Evolutionary conservation across 106 monocot genomes (phyloP).

Genomic region (Allium cepa): DNA sequence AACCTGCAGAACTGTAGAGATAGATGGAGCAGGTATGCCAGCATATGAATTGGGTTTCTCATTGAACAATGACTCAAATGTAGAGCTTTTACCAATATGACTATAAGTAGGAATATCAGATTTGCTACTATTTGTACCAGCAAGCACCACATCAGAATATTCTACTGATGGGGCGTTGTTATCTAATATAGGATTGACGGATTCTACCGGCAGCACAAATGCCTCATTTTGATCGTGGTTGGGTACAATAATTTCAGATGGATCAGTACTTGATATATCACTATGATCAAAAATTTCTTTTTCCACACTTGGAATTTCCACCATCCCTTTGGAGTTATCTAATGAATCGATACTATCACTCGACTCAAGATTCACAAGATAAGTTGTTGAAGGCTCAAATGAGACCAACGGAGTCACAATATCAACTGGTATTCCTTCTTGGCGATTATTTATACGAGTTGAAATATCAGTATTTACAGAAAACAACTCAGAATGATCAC

Average conservation of each 20-base stretch:
- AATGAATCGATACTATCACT: conserved; percentile 16
- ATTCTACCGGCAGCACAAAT: neutral
- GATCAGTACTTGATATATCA: conserved; percentile 15
- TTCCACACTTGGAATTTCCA: conserved; percentile 8
- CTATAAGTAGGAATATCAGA: conserved; percentile 12
- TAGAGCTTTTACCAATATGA: conserved; percentile 16
- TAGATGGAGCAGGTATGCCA: conserved; percentile 83
- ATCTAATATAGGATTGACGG: conserved; percentile 12
- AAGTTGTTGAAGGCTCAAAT: conserved; percentile 20
- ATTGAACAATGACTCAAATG: conserved; percentile 27
- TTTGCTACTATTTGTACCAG: conserved; percentile 10
- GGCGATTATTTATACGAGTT: conserved; percentile 3
- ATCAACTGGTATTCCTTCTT: conserved; percentile 10
- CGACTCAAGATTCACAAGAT: conserved; percentile 16
- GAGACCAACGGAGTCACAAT: conserved; percentile 4
- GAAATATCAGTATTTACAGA: conserved; percentile 14
- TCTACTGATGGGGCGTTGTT: conserved; percentile 3
- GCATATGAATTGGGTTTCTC: conserved; percentile 35
- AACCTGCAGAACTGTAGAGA: conserved; percentile 67
- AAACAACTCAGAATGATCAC: conserved; percentile 5
- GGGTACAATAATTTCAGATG: conserved; percentile 13
- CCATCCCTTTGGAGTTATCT: conserved; percentile 4
- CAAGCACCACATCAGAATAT: conserved; percentile 10
- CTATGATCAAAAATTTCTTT: conserved; percentile 20
- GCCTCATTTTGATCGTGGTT: conserved; percentile 20